Evolutionary conservation across 2,329 filamentous ascomycete species (phyloP).

Genomic region (Pleochaeta shiraiana): DNA sequence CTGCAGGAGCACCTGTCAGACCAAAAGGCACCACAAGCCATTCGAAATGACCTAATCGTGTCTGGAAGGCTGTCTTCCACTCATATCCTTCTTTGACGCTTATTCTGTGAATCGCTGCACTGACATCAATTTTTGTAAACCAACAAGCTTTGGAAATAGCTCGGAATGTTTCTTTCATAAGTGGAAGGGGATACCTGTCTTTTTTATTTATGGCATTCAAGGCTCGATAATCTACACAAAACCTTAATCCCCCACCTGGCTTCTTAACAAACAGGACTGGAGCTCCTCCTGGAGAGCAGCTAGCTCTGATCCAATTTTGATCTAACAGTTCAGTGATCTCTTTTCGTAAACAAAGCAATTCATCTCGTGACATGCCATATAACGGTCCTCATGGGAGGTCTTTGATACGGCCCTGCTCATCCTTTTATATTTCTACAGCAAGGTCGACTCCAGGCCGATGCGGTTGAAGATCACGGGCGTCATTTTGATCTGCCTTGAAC

Average conservation of each 20-base stretch:
- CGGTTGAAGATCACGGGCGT: background rate
- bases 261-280: background rate
- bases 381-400: background rate
- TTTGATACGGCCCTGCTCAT: background rate
- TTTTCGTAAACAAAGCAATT: background rate
- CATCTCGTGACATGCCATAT: background rate
- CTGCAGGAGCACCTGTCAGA: background rate
- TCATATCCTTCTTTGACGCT: background rate
- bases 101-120: background rate
- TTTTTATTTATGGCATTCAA: background rate
- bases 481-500: background rate
- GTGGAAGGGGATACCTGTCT: background rate
- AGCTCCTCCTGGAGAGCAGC: background rate
- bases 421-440: background rate
- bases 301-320: background rate
- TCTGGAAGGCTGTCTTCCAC: slow-evolving; percentile 1
- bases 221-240: background rate
- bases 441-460: background rate
- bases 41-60: background rate
- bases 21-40: background rate
- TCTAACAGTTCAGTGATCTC: background rate
- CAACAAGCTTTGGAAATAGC: background rate
- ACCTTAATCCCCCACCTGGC: background rate
- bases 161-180: slow-evolving; percentile 1
- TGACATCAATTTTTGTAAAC: background rate